phyloP scores from a whole-genome alignment of 176 grass and related monocot genomes.

The Cenchrus americanus region DNA sequence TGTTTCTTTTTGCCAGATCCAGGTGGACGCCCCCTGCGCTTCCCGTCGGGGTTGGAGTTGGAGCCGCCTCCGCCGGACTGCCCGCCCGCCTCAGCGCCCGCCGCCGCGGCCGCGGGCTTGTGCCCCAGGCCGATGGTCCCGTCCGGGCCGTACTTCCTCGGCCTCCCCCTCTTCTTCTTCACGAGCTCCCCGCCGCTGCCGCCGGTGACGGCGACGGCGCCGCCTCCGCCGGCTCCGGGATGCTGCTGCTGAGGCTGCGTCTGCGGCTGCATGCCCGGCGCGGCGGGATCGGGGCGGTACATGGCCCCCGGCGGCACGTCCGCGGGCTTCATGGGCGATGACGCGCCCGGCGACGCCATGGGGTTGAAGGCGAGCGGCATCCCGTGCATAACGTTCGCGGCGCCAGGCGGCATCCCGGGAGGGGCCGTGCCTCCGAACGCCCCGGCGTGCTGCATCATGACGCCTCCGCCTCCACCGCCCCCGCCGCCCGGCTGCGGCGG shows the following conservation, averaged over 20 bases:
- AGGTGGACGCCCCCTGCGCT: slow-evolving; percentile 68
- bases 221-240: not conserved
- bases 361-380: slow-evolving; percentile 55
- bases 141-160: slow-evolving; percentile 89
- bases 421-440: slow-evolving; percentile 20
- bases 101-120: slow-evolving; percentile 9
- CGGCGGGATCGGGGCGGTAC: slow-evolving; percentile 43
- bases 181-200: slow-evolving; percentile 58
- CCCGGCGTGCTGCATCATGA: slow-evolving; percentile 50
- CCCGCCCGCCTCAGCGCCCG: slow-evolving; percentile 25
- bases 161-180: slow-evolving; percentile 98
- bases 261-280: slow-evolving; percentile 37
- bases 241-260: slow-evolving; percentile 25
- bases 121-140: slow-evolving; percentile 58
- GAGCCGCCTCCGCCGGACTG: slow-evolving; percentile 54
- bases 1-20: slow-evolving; percentile 94
- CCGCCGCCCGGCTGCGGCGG: not conserved
- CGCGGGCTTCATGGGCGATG: slow-evolving; percentile 44
- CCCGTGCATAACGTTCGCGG: slow-evolving; percentile 51
- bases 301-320: slow-evolving; percentile 33
- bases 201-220: not conserved
- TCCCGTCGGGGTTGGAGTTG: slow-evolving; percentile 65
- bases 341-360: slow-evolving; percentile 48
- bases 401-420: slow-evolving; percentile 37
- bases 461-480: slow-evolving; percentile 23